Percentiles rank a stretch among this genome's conserved stretches.
phyloP scores from a whole-genome alignment of 2,329 filamentous ascomycete genomes.

The Colletotrichum destructivum region DNA sequence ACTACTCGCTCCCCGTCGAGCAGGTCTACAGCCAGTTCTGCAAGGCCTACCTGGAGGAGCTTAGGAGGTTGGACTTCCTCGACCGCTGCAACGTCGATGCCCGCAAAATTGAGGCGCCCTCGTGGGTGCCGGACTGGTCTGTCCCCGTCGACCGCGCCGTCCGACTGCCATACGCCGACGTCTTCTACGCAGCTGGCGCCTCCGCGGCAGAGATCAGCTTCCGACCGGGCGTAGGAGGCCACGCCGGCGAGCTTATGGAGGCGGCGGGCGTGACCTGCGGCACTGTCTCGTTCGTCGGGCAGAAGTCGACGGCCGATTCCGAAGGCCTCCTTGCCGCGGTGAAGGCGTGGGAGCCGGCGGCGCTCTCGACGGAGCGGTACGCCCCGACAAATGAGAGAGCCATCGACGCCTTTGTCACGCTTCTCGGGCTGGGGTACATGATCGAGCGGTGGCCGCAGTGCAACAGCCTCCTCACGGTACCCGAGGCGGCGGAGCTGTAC shows the following conservation, averaged over 20 bases:
- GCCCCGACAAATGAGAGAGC: not conserved
- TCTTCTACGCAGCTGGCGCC: constrained; percentile 5
- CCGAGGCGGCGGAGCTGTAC: not conserved
- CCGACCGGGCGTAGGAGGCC: not conserved
- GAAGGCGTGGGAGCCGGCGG: not conserved
- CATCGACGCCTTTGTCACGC: constrained; percentile 6
- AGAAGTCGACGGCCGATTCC: not conserved
- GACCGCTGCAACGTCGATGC: constrained; percentile 11
- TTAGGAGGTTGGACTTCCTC: not conserved
- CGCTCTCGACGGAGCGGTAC: not conserved
- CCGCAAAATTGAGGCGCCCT: not conserved
- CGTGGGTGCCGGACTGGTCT: constrained; percentile 16
- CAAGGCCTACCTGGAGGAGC: not conserved
- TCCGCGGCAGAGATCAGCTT: not conserved
- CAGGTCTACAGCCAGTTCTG: constrained; percentile 3
- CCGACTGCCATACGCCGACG: constrained; percentile 4
- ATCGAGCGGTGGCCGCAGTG: constrained; percentile 15
- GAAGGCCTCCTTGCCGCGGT: constrained; percentile 3
- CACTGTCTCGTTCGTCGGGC: constrained; percentile 3
- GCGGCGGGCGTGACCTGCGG: not conserved
- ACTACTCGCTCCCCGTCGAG: constrained; percentile 1
- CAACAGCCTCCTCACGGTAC: constrained; percentile 9
- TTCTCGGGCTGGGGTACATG: constrained; percentile 1
- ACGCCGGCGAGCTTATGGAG: not conserved
- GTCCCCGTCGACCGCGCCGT: not conserved